Evolutionary conservation across 1,139 yeast species (phyloP).

Genomic region (Meyerozyma athensensis): DNA sequence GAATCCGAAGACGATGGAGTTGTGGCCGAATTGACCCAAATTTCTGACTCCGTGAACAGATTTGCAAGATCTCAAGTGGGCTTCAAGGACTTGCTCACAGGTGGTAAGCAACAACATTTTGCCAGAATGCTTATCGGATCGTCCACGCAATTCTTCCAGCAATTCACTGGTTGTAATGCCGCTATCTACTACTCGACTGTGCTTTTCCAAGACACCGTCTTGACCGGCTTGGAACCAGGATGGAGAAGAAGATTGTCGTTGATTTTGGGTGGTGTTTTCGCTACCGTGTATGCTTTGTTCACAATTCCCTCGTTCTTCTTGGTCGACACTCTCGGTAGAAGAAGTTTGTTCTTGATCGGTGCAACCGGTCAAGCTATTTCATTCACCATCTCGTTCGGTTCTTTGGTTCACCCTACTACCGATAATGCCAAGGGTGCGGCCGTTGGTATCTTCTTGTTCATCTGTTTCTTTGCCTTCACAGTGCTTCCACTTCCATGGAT

Average conservation of each 20-base stretch:
- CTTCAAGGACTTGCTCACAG: conserved; percentile 48
- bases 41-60: conserved; percentile 40
- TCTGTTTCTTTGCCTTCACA: conserved; percentile 51
- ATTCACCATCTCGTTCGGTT: conserved; percentile 38
- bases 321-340: conserved; percentile 24
- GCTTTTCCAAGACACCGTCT: conserved; percentile 50
- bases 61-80: conserved; percentile 35
- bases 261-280: conserved; percentile 25
- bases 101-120: conserved; percentile 55
- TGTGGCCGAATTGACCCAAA: conserved; percentile 37
- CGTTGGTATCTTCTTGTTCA: conserved; percentile 50
- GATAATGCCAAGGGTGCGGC: conserved; percentile 44
- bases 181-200: conserved; percentile 66
- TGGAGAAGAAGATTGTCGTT: conserved; percentile 28
- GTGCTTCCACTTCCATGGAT: conserved; percentile 56
- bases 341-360: conserved; percentile 24
- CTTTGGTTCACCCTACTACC: conserved; percentile 31
- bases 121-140: conserved; percentile 59
- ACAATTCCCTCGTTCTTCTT: conserved; percentile 26
- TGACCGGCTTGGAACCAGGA: conserved; percentile 25
- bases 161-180: conserved; percentile 63
- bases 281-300: conserved; percentile 21
- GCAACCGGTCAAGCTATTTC: conserved; percentile 26
- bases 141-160: conserved; percentile 60
- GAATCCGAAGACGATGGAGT: conserved; percentile 42